These are phyloP conservation scores for Arbutus unedo DNA, from an alignment of 148 eudicot genomes.

Conservation along the genomic window DNA sequence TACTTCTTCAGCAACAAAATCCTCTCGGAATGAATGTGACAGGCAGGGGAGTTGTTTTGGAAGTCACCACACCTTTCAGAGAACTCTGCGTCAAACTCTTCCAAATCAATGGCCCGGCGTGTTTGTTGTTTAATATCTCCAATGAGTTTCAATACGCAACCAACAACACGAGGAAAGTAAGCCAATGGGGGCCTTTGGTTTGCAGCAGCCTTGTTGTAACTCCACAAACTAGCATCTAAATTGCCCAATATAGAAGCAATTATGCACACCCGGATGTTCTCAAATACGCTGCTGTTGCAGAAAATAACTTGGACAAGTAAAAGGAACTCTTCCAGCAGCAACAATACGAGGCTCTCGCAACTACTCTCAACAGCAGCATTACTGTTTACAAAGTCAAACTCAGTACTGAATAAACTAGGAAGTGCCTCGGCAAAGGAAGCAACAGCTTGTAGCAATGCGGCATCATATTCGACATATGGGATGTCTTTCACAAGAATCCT, in stretches of 20 bases:
- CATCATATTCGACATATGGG: constrained; percentile 55
- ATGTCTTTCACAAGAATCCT: constrained; percentile 48
- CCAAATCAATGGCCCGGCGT: constrained; percentile 36
- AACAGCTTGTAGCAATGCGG: constrained; percentile 48
- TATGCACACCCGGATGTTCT: constrained; percentile 63
- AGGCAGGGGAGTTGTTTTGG: constrained; percentile 36
- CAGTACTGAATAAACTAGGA: constrained; percentile 60
- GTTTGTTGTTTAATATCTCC: constrained; percentile 52
- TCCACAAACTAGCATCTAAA: constrained; percentile 58
- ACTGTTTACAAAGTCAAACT: constrained; percentile 57
- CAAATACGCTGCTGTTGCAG: constrained; percentile 51
- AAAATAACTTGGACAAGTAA: constrained; percentile 55
- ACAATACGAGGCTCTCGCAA: constrained; percentile 53
- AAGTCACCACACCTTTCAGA: constrained; percentile 27
- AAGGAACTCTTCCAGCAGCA: constrained; percentile 76
- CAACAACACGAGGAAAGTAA: constrained; percentile 74
- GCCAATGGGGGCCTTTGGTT: constrained; percentile 65
- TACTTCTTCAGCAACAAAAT: constrained; percentile 49
- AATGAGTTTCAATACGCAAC: constrained; percentile 61
- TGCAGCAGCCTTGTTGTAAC: constrained; percentile 46
- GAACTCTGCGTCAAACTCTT: constrained; percentile 32
- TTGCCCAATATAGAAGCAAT: constrained; percentile 59
- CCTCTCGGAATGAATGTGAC: constrained; percentile 37
- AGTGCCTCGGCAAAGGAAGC: constrained; percentile 60
- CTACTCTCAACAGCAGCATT: constrained; percentile 48